Evolutionary conservation across 176 grass and related monocot genomes (phyloP).

Genomic region (Oryza punctata): DNA sequence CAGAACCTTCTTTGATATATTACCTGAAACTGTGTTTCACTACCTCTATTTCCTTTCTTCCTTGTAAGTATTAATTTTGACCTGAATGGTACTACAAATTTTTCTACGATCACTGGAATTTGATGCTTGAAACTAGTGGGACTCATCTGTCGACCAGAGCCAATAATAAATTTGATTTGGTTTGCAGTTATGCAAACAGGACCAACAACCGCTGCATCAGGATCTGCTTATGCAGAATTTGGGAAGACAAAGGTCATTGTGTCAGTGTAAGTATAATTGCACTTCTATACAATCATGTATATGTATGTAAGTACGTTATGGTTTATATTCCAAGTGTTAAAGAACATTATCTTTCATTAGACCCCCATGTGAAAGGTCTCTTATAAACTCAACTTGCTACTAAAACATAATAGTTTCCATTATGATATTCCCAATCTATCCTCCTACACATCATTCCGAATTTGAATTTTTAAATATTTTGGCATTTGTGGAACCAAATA

Average conservation of each 20-base stretch:
- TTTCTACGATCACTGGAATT: background rate
- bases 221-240: constrained; percentile 93
- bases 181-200: constrained; percentile 80
- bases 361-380: background rate
- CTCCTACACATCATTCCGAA: background rate
- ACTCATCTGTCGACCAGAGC: background rate
- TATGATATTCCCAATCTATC: background rate
- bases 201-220: constrained; percentile 74
- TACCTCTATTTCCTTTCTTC: background rate
- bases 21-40: constrained; percentile 9
- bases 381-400: background rate
- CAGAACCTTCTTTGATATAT: background rate
- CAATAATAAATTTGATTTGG: background rate
- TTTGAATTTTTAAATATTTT: background rate
- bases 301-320: background rate
- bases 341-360: background rate
- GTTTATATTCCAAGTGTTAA: background rate
- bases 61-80: background rate
- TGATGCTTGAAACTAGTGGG: background rate
- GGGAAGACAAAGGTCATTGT: constrained; percentile 93
- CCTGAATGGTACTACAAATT: background rate
- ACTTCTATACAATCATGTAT: background rate
- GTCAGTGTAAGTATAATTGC: constrained; percentile 72
- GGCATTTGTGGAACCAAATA: background rate
- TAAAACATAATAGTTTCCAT: background rate